phyloP scores from a whole-genome alignment of 495 filamentous ascomycete species.

The Podospora bellae-mahoneyi region DNA sequence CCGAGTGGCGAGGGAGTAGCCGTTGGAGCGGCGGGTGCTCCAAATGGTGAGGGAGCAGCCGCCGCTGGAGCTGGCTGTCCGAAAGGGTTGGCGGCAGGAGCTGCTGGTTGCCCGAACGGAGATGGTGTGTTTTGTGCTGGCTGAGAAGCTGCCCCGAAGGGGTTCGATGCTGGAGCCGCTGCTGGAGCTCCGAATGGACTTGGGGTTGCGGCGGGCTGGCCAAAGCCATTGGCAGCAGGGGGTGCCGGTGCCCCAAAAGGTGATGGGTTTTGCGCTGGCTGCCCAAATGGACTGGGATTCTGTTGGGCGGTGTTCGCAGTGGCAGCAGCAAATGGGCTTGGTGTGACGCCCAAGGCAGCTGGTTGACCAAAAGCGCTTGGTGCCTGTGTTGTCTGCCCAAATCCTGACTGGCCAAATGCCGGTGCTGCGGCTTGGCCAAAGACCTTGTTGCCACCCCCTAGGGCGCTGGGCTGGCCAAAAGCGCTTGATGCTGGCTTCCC shows the following conservation, averaged over 20 bases:
- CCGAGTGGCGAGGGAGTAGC: slow-evolving; percentile 13
- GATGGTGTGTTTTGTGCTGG: slow-evolving; percentile 8
- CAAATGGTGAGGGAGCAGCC: background rate
- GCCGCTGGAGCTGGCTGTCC: slow-evolving; percentile 18
- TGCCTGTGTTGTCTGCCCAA: background rate
- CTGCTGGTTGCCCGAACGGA: background rate
- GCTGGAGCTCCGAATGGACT: slow-evolving; percentile 24
- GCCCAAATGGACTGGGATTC: slow-evolving; percentile 13
- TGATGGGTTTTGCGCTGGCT: slow-evolving; percentile 7
- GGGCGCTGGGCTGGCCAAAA: slow-evolving; percentile 30
- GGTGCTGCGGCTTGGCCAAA: slow-evolving; percentile 23
- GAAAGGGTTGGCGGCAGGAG: slow-evolving; percentile 18
- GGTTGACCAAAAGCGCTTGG: slow-evolving; percentile 29
- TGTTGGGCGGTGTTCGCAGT: slow-evolving; percentile 8
- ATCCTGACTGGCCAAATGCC: slow-evolving; percentile 21
- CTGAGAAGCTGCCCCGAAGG: slow-evolving; percentile 8
- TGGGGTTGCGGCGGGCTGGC: slow-evolving; percentile 28
- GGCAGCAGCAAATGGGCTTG: slow-evolving; percentile 28
- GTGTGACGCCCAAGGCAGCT: slow-evolving; percentile 23
- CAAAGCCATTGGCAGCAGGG: slow-evolving; percentile 17
- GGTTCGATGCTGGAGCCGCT: no score
- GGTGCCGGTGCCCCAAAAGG: slow-evolving; percentile 1
- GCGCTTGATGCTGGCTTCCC: slow-evolving; percentile 35
- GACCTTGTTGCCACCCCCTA: slow-evolving; percentile 31
- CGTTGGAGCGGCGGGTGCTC: background rate